phyloP scores from a whole-genome alignment of 1,139 yeast genomes.

The Sugiyamaella japonica region DNA sequence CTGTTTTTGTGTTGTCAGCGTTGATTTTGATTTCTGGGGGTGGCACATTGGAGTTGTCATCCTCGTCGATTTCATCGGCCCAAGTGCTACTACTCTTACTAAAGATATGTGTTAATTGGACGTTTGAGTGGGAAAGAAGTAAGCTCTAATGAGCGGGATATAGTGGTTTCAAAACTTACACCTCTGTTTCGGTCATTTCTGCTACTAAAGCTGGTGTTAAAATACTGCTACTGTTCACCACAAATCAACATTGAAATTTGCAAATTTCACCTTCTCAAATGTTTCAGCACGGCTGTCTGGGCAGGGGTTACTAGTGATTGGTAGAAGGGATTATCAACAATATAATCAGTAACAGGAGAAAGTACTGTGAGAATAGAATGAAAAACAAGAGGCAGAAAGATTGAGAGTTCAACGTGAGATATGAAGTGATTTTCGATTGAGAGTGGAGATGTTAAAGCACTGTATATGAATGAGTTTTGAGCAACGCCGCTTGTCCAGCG shows the following conservation, averaged over 20 bases:
- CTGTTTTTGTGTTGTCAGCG: slow-evolving; percentile 87
- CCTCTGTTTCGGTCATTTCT: slow-evolving; percentile 21
- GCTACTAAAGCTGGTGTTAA: too few species aligned
- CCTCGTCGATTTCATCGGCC: slow-evolving; percentile 30
- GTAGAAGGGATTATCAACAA: too few species aligned
- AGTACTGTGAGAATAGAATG: too few species aligned
- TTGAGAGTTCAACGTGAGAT: too few species aligned
- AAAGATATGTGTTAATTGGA: slow-evolving; percentile 1
- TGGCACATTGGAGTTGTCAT: slow-evolving; percentile 31
- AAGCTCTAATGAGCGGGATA: too few species aligned
- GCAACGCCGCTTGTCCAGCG: not conserved
- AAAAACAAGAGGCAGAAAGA: too few species aligned
- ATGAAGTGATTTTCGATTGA: too few species aligned
- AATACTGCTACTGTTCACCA: too few species aligned
- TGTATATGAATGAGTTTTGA: not conserved
- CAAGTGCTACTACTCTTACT: slow-evolving; percentile 17
- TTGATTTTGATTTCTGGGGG: slow-evolving; percentile 69
- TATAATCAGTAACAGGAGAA: too few species aligned
- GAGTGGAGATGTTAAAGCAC: too few species aligned
- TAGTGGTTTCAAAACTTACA: slow-evolving; percentile 16
- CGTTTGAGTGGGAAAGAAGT: too few species aligned
- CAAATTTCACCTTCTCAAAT: slow-evolving; percentile 5
- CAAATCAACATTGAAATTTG: slow-evolving; percentile 6
- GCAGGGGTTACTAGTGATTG: not conserved
- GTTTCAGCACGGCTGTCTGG: not conserved